Evolutionary conservation across 768 basidiomycete species (phyloP).

Genomic region (Terana coerulea): DNA sequence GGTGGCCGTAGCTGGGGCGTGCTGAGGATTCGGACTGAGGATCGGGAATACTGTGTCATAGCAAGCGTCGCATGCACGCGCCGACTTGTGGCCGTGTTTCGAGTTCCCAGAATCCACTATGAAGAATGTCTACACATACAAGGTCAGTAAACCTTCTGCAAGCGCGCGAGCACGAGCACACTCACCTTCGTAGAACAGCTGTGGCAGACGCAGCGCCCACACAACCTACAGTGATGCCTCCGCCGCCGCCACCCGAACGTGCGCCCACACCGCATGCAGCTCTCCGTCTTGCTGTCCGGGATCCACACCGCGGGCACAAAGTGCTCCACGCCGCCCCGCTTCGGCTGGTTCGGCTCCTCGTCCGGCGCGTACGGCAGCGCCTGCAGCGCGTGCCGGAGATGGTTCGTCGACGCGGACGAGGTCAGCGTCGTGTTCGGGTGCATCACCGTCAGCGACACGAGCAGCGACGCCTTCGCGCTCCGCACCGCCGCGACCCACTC

Average conservation of each 20-base stretch:
- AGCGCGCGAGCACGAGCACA: background rate
- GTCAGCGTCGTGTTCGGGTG: constrained; percentile 81
- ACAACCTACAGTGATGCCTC: constrained; percentile 84
- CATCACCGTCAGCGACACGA: constrained; percentile 65
- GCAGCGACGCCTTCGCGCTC: constrained; percentile 63
- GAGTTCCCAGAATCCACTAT: constrained; percentile 50
- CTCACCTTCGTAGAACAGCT: constrained; percentile 74
- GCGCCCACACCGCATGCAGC: constrained; percentile 81
- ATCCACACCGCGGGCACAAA: constrained; percentile 94
- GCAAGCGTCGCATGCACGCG: constrained; percentile 82
- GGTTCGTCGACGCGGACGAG: constrained; percentile 70
- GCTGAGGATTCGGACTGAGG: constrained; percentile 24
- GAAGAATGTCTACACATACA: constrained; percentile 68
- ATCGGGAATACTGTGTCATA: constrained; percentile 84
- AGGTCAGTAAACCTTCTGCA: constrained; percentile 4
- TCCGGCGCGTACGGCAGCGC: constrained; percentile 66
- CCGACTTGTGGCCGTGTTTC: constrained; percentile 51
- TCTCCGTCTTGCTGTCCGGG: constrained; percentile 77
- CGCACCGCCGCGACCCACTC: constrained; percentile 68
- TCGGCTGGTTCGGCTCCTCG: constrained; percentile 34
- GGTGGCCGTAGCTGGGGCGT: constrained; percentile 15
- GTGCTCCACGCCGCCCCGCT: constrained; percentile 61
- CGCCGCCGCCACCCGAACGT: constrained; percentile 76
- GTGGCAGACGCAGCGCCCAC: constrained; percentile 85
- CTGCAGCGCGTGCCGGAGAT: constrained; percentile 68